phyloP scores from a whole-genome alignment of 345 rosid species.

The Dimocarpus longan region DNA sequence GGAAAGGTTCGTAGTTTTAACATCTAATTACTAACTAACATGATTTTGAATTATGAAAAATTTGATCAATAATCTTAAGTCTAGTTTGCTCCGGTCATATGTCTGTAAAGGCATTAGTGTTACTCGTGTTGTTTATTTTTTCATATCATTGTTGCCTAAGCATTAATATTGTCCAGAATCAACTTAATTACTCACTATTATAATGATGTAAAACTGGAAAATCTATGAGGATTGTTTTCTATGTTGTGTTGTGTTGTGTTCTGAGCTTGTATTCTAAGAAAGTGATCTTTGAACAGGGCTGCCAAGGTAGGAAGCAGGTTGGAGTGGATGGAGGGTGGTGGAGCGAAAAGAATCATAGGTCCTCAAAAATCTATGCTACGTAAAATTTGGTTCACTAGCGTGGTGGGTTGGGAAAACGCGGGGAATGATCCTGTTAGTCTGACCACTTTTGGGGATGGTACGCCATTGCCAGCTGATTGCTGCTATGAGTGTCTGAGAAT shows the following conservation, averaged over 20 bases:
- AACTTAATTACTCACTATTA: no score
- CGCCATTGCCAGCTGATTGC: conserved; percentile 59
- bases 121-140: no score
- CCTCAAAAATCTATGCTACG: conserved; percentile 70
- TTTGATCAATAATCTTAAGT: no score
- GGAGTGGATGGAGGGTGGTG: conserved; percentile 79
- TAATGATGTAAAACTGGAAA: no score
- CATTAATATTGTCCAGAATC: no score
- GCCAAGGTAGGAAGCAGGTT: conserved; percentile 73
- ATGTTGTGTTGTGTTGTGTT: background rate
- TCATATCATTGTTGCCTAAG: no score
- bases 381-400: conserved; percentile 86
- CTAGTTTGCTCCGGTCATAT: no score
- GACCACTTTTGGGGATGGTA: conserved; percentile 71
- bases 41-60: no score
- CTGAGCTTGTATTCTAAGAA: background rate
- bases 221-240: no score
- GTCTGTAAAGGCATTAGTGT: no score
- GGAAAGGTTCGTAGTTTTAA: conserved; percentile 49
- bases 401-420: conserved; percentile 86
- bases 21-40: no score
- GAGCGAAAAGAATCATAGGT: conserved; percentile 76
- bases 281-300: conserved; percentile 49
- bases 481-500: conserved; percentile 60
- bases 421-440: conserved; percentile 75